A percentile compares a stretch with the other conserved stretches of the same genome.
Evolutionary conservation across 2,329 filamentous ascomycete genomes (phyloP).

Genomic region (Xylaria sp.): DNA sequence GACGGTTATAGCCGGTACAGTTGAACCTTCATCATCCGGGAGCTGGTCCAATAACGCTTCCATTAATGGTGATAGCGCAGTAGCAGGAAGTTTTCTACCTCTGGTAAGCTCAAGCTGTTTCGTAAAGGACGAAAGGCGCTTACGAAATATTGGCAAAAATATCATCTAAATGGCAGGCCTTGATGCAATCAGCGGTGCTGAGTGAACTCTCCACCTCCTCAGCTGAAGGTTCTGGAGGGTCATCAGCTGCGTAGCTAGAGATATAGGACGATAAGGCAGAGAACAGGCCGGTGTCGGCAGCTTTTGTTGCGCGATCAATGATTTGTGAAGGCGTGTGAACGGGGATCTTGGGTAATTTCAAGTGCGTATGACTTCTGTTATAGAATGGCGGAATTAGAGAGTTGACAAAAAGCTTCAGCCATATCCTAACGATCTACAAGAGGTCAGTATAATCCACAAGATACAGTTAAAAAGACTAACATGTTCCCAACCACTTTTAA

Average conservation of each 20-base stretch:
- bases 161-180: slow-evolving; percentile 84
- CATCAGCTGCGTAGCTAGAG: slow-evolving; percentile 97
- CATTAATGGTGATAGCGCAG: slow-evolving; percentile 71
- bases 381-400: slow-evolving; percentile 89
- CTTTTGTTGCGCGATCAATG: slow-evolving; percentile 84
- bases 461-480: slow-evolving; percentile 59
- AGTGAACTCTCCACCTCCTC: slow-evolving; percentile 97
- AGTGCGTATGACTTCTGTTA: slow-evolving; percentile 66
- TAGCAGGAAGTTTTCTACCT: slow-evolving; percentile 68
- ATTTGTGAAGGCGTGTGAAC: slow-evolving; percentile 91
- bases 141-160: slow-evolving; percentile 86
- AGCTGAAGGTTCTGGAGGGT: slow-evolving; percentile 95
- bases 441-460: slow-evolving; percentile 52
- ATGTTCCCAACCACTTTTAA: slow-evolving; percentile 81
- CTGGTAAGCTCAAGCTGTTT: slow-evolving; percentile 18
- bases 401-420: slow-evolving; percentile 96
- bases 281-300: slow-evolving; percentile 85
- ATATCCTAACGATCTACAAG: slow-evolving; percentile 82
- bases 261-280: slow-evolving; percentile 96
- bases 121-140: slow-evolving; percentile 49
- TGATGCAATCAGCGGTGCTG: slow-evolving; percentile 93
- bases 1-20: slow-evolving; percentile 81
- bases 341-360: slow-evolving; percentile 84
- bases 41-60: slow-evolving; percentile 81
- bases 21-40: slow-evolving; percentile 81